Conservation (phyloP, 768 basidiomycete species). For the Atractiella rhizophila region DNA sequence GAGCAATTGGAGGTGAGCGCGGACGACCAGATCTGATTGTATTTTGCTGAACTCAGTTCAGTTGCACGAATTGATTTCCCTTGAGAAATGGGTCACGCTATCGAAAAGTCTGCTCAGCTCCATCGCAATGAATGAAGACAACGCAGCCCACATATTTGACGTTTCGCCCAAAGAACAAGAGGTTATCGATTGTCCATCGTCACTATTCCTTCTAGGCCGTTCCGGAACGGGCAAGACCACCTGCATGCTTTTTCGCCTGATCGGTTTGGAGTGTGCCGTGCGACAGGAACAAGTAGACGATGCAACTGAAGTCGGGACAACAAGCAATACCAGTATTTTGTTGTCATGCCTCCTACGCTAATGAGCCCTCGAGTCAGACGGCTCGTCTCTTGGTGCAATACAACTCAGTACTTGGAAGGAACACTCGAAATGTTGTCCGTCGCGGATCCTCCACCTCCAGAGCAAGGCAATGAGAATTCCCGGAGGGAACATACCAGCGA, state of each 20-base stretch:
- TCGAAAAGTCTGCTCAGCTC: not conserved
- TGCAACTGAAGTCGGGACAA: not conserved
- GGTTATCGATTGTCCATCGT: constrained; percentile 4
- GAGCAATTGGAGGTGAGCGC: not conserved
- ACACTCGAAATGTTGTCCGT: too few species aligned
- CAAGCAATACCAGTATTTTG: too few species aligned
- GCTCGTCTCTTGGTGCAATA: too few species aligned
- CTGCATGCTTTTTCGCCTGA: constrained; percentile 4
- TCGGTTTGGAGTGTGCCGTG: constrained; percentile 3
- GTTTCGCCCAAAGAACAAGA: constrained; percentile 1
- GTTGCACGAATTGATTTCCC: not conserved
- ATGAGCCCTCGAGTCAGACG: too few species aligned
- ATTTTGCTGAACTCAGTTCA: not conserved
- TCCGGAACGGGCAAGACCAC: constrained; percentile 6
- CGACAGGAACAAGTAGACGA: not conserved
- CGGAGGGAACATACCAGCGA: too few species aligned
- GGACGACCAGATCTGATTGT: not conserved
- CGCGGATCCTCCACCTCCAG: too few species aligned
- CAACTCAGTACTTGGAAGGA: too few species aligned
- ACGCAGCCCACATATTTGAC: not conserved
- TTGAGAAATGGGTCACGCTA: constrained; percentile 3
- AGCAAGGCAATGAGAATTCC: too few species aligned
- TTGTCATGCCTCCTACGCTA: too few species aligned
- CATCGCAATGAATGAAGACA: not conserved
- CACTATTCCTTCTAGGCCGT: constrained; percentile 3